Percentiles rank a stretch among this genome's conserved stretches.
These are phyloP conservation scores for Saccharomyces kudriavzevii DNA, from an alignment of 805 yeast species.

Conservation along the genomic window DNA sequence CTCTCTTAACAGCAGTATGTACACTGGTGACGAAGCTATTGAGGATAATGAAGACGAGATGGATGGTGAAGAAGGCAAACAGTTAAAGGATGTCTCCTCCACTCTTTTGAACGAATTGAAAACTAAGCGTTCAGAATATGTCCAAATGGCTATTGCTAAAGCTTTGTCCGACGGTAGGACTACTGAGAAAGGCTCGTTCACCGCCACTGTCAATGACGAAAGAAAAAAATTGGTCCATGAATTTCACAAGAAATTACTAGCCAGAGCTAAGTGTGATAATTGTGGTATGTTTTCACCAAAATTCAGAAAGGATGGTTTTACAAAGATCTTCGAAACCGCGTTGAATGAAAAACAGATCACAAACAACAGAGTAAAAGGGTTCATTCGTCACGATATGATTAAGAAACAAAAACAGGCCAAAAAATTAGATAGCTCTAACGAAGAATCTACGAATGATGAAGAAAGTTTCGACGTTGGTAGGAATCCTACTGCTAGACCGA, in stretches of 20 bases:
- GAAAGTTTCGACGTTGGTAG: conserved; percentile 31
- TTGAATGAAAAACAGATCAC: conserved; percentile 72
- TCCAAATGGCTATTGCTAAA: conserved; percentile 56
- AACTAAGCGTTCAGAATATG: conserved; percentile 59
- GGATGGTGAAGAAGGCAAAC: conserved; percentile 3
- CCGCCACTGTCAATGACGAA: conserved; percentile 82
- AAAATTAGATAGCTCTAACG: conserved; percentile 23
- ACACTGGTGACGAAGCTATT: conserved; percentile 36
- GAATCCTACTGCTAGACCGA: conserved; percentile 48
- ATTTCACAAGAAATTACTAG: conserved; percentile 61
- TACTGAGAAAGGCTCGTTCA: conserved; percentile 55
- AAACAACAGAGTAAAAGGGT: conserved; percentile 77
- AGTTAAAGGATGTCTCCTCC: conserved; percentile 31
- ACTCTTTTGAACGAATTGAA: conserved; percentile 42
- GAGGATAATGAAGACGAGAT: conserved; percentile 34
- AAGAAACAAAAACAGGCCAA: conserved; percentile 31
- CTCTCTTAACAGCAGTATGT: conserved; percentile 29
- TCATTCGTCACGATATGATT: conserved; percentile 64
- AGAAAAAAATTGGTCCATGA: conserved; percentile 68
- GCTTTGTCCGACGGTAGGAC: conserved; percentile 75
- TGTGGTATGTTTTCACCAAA: conserved; percentile 94
- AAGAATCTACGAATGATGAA: conserved; percentile 21
- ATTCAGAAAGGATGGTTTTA: conserved; percentile 89
- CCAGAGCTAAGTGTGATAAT: conserved; percentile 86
- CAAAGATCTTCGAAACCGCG: conserved; percentile 85